A percentile compares a stretch with the other conserved stretches of the same genome.
Conservation (phyloP, 768 basidiomycete species). For the Tulasnella sp. region DNA sequence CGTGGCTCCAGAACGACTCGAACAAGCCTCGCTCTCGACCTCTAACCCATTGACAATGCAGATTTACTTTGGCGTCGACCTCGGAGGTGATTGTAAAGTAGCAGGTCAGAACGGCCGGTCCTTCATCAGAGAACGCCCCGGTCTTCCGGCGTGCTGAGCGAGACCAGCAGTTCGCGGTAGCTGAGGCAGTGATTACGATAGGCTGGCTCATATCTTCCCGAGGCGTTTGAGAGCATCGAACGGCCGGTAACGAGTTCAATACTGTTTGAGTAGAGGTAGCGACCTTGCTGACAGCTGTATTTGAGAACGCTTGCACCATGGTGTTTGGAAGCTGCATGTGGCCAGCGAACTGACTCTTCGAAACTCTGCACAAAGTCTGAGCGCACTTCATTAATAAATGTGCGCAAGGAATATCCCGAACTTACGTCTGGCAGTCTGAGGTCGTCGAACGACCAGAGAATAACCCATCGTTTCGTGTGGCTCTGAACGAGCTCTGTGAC, state of each 20-base stretch:
- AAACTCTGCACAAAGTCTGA: slow-evolving; percentile 44
- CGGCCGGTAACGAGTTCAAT: neutral
- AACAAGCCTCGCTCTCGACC: slow-evolving; percentile 62
- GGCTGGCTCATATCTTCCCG: slow-evolving; percentile 38
- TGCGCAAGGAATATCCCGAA: slow-evolving; percentile 30
- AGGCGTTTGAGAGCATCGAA: neutral
- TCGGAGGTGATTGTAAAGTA: neutral
- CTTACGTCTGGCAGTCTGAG: slow-evolving; percentile 77
- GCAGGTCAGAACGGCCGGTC: slow-evolving; percentile 35
- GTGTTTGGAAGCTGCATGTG: slow-evolving; percentile 64
- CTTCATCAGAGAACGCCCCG: slow-evolving; percentile 35
- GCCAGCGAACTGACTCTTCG: slow-evolving; percentile 48
- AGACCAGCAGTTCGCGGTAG: slow-evolving; percentile 48
- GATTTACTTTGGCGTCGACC: neutral
- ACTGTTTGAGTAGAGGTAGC: slow-evolving; percentile 19
- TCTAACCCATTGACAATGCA: slow-evolving; percentile 65
- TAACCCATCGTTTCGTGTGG: slow-evolving; percentile 86
- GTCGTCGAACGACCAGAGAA: slow-evolving; percentile 80
- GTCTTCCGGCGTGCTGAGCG: slow-evolving; percentile 12
- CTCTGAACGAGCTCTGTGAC: slow-evolving; percentile 85
- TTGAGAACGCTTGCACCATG: slow-evolving; percentile 41
- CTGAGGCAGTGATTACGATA: slow-evolving; percentile 48
- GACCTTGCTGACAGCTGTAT: slow-evolving; percentile 43
- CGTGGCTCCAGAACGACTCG: slow-evolving; percentile 36
- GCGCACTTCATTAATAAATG: neutral